Conservation (phyloP, 805 yeast species). For the Zygotorulaspora chibaensis region DNA sequence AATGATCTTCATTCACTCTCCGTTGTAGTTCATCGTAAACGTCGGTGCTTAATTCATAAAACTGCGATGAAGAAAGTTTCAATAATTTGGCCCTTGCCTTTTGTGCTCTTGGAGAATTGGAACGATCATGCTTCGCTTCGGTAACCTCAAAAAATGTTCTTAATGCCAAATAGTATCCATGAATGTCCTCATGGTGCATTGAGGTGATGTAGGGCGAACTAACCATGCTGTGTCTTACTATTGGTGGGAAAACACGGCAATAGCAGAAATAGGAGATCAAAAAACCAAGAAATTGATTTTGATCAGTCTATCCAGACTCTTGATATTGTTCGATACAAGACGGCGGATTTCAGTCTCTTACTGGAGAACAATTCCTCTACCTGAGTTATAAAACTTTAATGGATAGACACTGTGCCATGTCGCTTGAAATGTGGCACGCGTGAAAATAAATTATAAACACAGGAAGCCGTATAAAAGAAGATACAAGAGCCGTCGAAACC, state of each 20-base stretch:
- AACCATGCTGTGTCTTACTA: slow-evolving; percentile 5
- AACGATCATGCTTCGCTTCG: slow-evolving; percentile 30
- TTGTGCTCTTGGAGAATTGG: slow-evolving; percentile 51
- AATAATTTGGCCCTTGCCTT: slow-evolving; percentile 82
- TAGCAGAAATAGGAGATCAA: not conserved
- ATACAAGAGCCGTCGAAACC: too few species aligned
- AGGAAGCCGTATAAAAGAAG: not conserved
- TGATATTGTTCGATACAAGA: too few species aligned
- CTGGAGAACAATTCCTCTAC: not conserved
- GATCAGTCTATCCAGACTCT: not conserved
- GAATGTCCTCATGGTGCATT: slow-evolving; percentile 21
- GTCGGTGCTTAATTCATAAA: slow-evolving; percentile 86
- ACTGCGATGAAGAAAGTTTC: slow-evolving; percentile 76
- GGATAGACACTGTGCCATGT: not conserved
- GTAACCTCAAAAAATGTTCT: slow-evolving; percentile 29
- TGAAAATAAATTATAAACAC: not conserved
- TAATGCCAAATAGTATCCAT: slow-evolving; percentile 27
- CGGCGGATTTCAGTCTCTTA: too few species aligned
- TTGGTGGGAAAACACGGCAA: not conserved
- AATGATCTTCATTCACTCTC: slow-evolving; percentile 57
- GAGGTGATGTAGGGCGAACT: slow-evolving; percentile 9
- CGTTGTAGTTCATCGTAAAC: slow-evolving; percentile 89
- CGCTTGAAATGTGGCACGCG: not conserved
- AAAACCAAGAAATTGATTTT: not conserved
- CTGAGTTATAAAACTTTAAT: too few species aligned